Evolutionary conservation across 202 grass and related monocot species (phyloP).

Genomic region (Hordeum pubiflorum): DNA sequence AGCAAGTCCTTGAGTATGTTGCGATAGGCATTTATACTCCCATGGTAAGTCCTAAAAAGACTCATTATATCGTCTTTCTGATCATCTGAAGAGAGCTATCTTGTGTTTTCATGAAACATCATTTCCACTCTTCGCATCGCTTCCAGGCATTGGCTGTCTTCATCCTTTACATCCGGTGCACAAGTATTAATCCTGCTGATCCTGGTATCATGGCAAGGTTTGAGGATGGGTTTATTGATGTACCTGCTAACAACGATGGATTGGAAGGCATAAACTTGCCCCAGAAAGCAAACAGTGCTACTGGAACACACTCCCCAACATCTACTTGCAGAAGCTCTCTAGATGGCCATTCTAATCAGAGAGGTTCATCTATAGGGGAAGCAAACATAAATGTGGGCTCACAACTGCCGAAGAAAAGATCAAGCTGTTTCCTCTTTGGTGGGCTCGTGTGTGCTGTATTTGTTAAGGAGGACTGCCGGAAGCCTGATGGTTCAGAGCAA

Average conservation of each 20-base stretch:
- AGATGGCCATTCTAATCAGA: constrained; percentile 55
- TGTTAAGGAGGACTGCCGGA: constrained; percentile 84
- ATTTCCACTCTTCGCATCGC: constrained; percentile 15
- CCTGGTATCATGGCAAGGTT: constrained; percentile 95
- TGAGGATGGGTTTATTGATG: constrained; percentile 64
- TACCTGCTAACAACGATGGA: constrained; percentile 41
- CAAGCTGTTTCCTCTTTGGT: constrained; percentile 60
- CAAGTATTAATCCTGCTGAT: constrained; percentile 98
- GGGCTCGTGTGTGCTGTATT: constrained; percentile 73
- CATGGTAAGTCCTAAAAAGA: constrained; percentile 48
- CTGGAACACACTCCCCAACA: constrained; percentile 45
- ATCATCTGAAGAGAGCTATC: neutral
- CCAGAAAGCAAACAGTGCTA: constrained; percentile 46
- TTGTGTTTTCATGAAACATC: constrained; percentile 17
- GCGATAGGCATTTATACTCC: constrained; percentile 74
- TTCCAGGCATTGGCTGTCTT: constrained; percentile 89
- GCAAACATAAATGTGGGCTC: constrained; percentile 26
- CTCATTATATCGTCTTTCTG: neutral
- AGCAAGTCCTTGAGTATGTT: constrained; percentile 58
- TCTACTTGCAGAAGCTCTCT: constrained; percentile 70
- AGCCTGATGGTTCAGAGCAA: constrained; percentile 63
- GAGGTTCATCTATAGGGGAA: constrained; percentile 40
- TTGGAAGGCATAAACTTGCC: constrained; percentile 37
- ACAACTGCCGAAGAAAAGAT: constrained; percentile 42
- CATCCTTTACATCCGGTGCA: constrained; percentile 91